phyloP scores from a whole-genome alignment of 2,329 filamentous ascomycete genomes.

The Coniochaeta sp. region DNA sequence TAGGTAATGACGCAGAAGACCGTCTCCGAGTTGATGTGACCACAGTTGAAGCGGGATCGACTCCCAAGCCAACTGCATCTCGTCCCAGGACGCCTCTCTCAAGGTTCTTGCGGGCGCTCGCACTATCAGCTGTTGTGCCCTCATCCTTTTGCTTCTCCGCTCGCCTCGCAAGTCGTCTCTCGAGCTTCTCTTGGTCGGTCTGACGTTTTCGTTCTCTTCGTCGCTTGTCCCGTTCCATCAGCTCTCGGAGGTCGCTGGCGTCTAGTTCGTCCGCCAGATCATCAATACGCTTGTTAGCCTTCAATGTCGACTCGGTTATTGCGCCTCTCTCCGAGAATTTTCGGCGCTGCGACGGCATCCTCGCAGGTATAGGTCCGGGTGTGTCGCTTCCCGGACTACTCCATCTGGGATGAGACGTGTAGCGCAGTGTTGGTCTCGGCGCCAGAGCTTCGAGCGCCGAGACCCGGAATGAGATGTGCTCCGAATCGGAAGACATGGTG shows the following conservation, averaged over 20 bases:
- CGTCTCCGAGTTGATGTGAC: slow-evolving; percentile 51
- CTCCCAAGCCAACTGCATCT: slow-evolving; percentile 48
- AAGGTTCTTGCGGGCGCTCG: slow-evolving; percentile 49
- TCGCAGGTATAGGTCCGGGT: slow-evolving; percentile 35
- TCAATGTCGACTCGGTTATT: slow-evolving; percentile 55
- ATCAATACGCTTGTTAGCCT: slow-evolving; percentile 56
- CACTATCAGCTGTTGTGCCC: slow-evolving; percentile 35
- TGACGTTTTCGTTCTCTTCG: slow-evolving; percentile 68
- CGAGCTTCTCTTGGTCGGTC: slow-evolving; percentile 59
- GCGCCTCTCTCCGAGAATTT: slow-evolving; percentile 41
- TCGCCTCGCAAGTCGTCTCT: slow-evolving; percentile 56
- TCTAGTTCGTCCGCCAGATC: slow-evolving; percentile 79
- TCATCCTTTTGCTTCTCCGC: slow-evolving; percentile 52
- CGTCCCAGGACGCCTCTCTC: slow-evolving; percentile 55
- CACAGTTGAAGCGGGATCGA: slow-evolving; percentile 46
- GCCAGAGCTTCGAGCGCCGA: slow-evolving; percentile 75
- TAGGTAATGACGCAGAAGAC: slow-evolving; percentile 13
- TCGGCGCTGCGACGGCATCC: slow-evolving; percentile 44
- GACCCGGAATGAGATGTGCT: slow-evolving; percentile 71
- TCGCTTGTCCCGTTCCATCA: slow-evolving; percentile 84
- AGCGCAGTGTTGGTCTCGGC: slow-evolving; percentile 77
- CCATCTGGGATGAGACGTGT: slow-evolving; percentile 56
- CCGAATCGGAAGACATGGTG: slow-evolving; percentile 66
- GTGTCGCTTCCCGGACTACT: slow-evolving; percentile 36
- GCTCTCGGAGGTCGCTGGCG: slow-evolving; percentile 73